phyloP scores from a whole-genome alignment of 805 yeast species.

The Zygoascus tannicola region DNA sequence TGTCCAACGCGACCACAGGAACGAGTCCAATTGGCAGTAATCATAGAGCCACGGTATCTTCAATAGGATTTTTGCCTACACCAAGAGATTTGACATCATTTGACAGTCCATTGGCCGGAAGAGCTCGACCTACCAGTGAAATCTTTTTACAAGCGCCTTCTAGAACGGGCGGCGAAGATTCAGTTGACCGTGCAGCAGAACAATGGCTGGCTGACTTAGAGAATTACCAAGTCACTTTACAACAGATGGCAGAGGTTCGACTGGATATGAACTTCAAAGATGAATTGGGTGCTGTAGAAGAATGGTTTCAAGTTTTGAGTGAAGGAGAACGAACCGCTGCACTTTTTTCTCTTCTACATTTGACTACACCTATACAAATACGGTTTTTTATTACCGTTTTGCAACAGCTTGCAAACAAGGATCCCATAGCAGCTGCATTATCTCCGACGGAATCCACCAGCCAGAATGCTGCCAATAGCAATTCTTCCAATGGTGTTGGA shows the following conservation, averaged over 20 bases:
- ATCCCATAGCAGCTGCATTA: slow-evolving; percentile 16
- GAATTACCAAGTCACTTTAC: slow-evolving; percentile 24
- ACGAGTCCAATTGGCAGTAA: too few relatives aligned
- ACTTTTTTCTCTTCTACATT: slow-evolving; percentile 29
- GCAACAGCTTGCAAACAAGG: slow-evolving; percentile 23
- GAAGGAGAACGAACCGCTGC: slow-evolving; percentile 33
- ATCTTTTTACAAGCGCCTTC: slow-evolving; percentile 18
- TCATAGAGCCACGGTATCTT: background rate
- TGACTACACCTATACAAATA: slow-evolving; percentile 27
- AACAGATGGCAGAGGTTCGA: slow-evolving; percentile 25
- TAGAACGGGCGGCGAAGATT: slow-evolving; percentile 8
- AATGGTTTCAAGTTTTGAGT: slow-evolving; percentile 33
- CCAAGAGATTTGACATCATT: slow-evolving; percentile 4
- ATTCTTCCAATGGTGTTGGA: background rate
- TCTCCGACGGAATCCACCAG: slow-evolving; percentile 15
- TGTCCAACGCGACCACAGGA: too few relatives aligned
- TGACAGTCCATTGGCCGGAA: slow-evolving; percentile 17
- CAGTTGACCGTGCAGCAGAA: slow-evolving; percentile 22
- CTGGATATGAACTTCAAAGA: slow-evolving; percentile 26
- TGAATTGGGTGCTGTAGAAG: slow-evolving; percentile 30
- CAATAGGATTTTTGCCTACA: background rate
- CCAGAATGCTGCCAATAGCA: background rate
- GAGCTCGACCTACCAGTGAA: slow-evolving; percentile 20
- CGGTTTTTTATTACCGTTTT: slow-evolving; percentile 27
- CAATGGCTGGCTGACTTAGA: slow-evolving; percentile 29